These are phyloP conservation scores for Exophiala aquamarina DNA, from an alignment of 2,329 filamentous ascomycete species.

Conservation along the genomic window DNA sequence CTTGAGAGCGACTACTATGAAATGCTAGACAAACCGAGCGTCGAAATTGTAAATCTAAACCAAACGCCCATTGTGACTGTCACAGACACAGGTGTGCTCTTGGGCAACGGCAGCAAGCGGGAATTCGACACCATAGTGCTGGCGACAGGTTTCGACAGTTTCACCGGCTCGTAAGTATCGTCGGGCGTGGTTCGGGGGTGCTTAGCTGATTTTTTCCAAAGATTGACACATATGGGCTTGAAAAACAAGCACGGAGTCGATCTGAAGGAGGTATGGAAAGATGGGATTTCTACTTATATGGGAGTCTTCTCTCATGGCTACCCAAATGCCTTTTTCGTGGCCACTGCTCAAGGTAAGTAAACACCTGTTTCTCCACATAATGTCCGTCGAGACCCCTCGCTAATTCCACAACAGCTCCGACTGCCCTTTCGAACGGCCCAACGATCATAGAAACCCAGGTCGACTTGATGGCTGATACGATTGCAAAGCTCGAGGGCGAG, in stretches of 20 bases:
- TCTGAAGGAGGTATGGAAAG: slow-evolving; percentile 36
- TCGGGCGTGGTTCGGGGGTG: no score
- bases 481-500: slow-evolving; percentile 49
- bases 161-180: slow-evolving; percentile 37
- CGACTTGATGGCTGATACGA: slow-evolving; percentile 49
- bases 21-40: slow-evolving; percentile 47
- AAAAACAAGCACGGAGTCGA: slow-evolving; percentile 34
- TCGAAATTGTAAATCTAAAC: slow-evolving; percentile 42
- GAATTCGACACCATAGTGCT: slow-evolving; percentile 41
- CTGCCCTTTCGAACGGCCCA: slow-evolving; percentile 56
- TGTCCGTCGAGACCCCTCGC: no score
- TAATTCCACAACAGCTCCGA: slow-evolving; percentile 57
- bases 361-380: no score
- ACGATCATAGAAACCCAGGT: slow-evolving; percentile 56
- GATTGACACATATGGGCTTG: slow-evolving; percentile 41
- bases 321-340: slow-evolving; percentile 52
- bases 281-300: slow-evolving; percentile 38
- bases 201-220: no score
- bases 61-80: slow-evolving; percentile 42
- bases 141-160: slow-evolving; percentile 45
- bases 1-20: slow-evolving; percentile 55
- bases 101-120: no score
- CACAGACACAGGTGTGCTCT: slow-evolving; percentile 37
- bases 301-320: slow-evolving; percentile 41
- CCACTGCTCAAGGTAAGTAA: no score